phyloP scores from a whole-genome alignment of 2,329 filamentous ascomycete genomes.

The Esteya vermicola region DNA sequence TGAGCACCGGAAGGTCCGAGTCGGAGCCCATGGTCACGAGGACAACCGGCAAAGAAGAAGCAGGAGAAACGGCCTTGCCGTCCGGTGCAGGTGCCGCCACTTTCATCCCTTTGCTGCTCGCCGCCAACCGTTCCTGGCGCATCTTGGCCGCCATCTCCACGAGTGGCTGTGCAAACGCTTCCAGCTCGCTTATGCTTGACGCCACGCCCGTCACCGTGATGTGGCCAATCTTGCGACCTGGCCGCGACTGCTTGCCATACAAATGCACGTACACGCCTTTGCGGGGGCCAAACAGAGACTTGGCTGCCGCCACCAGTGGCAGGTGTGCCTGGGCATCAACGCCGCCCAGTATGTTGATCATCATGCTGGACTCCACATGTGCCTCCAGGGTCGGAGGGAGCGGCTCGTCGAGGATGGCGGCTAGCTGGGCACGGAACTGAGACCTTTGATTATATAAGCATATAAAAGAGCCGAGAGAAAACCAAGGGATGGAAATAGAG shows the following conservation, averaged over 20 bases:
- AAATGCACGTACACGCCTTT: constrained; percentile 57
- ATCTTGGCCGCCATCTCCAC: constrained; percentile 50
- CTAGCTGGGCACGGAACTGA: constrained; percentile 78
- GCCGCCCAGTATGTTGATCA: constrained; percentile 71
- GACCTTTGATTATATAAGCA: too few species aligned
- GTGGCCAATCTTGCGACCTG: constrained; percentile 89
- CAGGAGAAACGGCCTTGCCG: background rate
- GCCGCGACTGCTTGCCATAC: constrained; percentile 82
- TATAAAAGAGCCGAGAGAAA: too few species aligned
- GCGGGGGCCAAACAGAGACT: constrained; percentile 26
- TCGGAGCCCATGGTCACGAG: constrained; percentile 77
- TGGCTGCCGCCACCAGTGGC: constrained; percentile 29
- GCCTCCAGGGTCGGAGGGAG: constrained; percentile 40
- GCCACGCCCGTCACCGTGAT: constrained; percentile 64
- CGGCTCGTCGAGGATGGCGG: constrained; percentile 61
- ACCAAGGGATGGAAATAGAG: too few species aligned
- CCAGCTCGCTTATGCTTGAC: constrained; percentile 46
- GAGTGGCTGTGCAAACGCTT: constrained; percentile 47
- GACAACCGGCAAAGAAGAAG: constrained; percentile 36
- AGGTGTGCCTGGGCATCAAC: constrained; percentile 49
- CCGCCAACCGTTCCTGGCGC: constrained; percentile 35
- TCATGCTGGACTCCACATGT: constrained; percentile 49
- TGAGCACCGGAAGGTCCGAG: constrained; percentile 57
- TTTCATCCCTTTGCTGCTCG: constrained; percentile 22
- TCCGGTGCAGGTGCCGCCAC: constrained; percentile 14